Base-by-base conservation (phyloP, 1,139 yeast genomes). In the Meyerozyma carpophila region DNA sequence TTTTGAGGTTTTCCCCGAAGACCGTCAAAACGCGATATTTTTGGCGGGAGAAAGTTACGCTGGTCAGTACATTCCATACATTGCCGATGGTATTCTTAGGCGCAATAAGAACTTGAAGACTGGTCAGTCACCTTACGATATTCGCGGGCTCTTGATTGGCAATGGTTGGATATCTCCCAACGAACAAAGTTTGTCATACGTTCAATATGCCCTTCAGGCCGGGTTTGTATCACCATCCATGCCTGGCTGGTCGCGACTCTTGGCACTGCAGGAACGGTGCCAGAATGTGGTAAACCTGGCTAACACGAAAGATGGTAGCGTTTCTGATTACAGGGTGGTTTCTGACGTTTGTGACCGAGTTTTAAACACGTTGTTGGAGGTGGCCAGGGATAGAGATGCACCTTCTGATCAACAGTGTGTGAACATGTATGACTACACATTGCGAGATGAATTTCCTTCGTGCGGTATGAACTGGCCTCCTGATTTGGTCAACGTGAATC, bases 381-480 rank as follows among this genome's bases (percentile, higher is more conserved):
- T 61, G 32, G 70, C 84, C 0, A 36, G 43, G 6, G 68, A 70
- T 42, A 6, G 11, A 3, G 41, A 38, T 13, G 63, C 65, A 42
- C 45, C 68, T 44, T 43, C 49, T 8, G 59, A 66, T 44, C 62
- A 75, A 42, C 73, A 70, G 49, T 91, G 98, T 59, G 56, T 79
- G 53, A 93, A 93, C 62, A 82, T 89, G 75, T 93, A 93, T 61
- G 96, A 93, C 61, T 78, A 80, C 45, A 74, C 86, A 29, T 67
- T 85, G 44, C 70, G 65, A 28, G 97, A 93, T 58, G 63, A 80
- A 0, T 89, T 68, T 53, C 97, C 98, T 0, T 68, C 86, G 0
- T 93, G 99, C 65, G 98, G 98, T 5, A 75, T 81, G 81, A 85
- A 86, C 58, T 93, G 99, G 99, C 99, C 99, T 0, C 78, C 77